These are phyloP conservation scores for Alternaria hordeiaustralica DNA, from an alignment of 2,329 filamentous ascomycete species.

Conservation along the genomic window DNA sequence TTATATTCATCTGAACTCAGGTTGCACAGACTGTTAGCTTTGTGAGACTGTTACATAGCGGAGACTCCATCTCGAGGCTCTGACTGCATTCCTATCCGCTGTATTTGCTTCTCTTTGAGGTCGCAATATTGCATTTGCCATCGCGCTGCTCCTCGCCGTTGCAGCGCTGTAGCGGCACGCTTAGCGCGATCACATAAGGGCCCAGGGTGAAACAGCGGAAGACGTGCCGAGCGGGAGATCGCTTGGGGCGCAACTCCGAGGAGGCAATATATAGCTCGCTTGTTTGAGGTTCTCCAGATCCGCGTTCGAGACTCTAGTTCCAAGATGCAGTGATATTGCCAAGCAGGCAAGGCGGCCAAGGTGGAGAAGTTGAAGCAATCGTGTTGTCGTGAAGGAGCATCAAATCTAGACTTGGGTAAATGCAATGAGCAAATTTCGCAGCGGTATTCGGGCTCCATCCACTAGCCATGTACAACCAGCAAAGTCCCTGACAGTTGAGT, in stretches of 20 bases:
- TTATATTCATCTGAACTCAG: neutral
- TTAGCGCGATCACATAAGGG: conserved; percentile 5
- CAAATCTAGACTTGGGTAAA: neutral
- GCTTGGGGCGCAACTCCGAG: neutral
- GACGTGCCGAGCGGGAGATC: conserved; percentile 23
- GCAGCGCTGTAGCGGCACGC: conserved; percentile 10
- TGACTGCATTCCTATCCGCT: neutral
- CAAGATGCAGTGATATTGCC: neutral
- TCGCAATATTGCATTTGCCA: neutral
- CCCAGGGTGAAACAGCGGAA: conserved; percentile 17
- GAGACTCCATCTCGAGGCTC: neutral
- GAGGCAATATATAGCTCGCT: neutral
- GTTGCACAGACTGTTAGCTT: neutral
- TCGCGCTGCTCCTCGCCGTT: neutral
- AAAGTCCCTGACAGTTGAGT: neutral
- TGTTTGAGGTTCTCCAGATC: neutral
- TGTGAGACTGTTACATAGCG: neutral
- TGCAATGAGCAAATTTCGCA: neutral
- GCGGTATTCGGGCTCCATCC: neutral
- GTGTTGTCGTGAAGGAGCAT: neutral
- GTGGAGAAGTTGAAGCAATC: neutral
- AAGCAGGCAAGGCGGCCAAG: neutral
- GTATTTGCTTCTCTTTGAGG: neutral
- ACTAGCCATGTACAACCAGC: neutral
- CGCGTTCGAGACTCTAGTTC: neutral